Conservation (phyloP, 371 early-diverging fungal species). For the Rhizopus arrhizus region DNA sequence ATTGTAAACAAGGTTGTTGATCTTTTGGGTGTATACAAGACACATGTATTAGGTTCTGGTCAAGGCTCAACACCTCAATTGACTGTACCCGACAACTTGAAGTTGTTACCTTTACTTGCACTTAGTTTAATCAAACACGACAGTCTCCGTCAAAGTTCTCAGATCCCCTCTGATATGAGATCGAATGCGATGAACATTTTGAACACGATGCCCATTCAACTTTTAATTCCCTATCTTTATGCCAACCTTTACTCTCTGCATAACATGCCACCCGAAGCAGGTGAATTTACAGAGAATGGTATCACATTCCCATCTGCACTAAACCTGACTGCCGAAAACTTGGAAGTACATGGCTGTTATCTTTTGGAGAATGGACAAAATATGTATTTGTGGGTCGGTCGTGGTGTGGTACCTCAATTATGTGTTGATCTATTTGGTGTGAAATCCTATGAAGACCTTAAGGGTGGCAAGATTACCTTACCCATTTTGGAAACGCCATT, state of each 20-base stretch:
- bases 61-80: constrained; percentile 82
- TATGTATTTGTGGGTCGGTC: constrained; percentile 89
- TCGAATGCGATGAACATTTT: constrained; percentile 73
- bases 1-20: constrained; percentile 86
- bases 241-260: constrained; percentile 89
- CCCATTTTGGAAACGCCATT: constrained; percentile 61
- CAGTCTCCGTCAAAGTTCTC: constrained; percentile 67
- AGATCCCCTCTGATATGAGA: constrained; percentile 71
- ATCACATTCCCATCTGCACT: constrained; percentile 72
- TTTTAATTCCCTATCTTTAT: constrained; percentile 69
- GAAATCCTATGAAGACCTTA: constrained; percentile 59
- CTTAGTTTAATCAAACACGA: constrained; percentile 82
- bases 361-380: constrained; percentile 83
- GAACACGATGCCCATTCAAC: constrained; percentile 81
- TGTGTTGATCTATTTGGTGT: constrained; percentile 71
- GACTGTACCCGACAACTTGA: constrained; percentile 82
- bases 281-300: constrained; percentile 61
- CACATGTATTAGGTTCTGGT: constrained; percentile 70
- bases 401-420: constrained; percentile 75
- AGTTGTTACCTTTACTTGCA: constrained; percentile 82
- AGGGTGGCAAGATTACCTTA: constrained; percentile 66
- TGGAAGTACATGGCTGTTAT: constrained; percentile 84
- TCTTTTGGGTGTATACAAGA: constrained; percentile 84
- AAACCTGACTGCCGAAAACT: constrained; percentile 83
- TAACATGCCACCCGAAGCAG: constrained; percentile 72